phyloP scores from a whole-genome alignment of 2,329 filamentous ascomycete genomes.

The Aureobasidium sp. region DNA sequence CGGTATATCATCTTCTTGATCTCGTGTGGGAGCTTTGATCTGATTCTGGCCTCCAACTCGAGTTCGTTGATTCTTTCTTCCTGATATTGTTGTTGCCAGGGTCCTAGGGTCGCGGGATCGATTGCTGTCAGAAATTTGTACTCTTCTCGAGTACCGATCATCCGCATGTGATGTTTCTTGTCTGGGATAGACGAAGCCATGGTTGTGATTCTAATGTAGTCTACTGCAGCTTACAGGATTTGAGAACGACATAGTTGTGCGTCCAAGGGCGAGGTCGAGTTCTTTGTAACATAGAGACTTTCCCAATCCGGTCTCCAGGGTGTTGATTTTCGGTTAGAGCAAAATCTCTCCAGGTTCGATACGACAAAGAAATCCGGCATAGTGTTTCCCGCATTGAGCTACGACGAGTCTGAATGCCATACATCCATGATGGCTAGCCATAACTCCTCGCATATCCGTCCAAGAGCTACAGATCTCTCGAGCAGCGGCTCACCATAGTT shows the following conservation, averaged over 20 bases:
- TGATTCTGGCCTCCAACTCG: not conserved
- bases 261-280: not conserved
- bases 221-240: not conserved
- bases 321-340: not conserved
- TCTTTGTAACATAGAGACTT: not conserved
- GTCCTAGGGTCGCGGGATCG: not conserved
- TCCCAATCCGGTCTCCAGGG: not conserved
- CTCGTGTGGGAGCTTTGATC: not conserved
- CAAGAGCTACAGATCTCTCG: not conserved
- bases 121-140: not conserved
- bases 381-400: too few relatives aligned
- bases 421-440: not conserved
- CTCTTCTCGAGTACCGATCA: not conserved
- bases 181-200: not conserved
- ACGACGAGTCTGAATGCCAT: not conserved
- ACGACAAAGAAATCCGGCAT: not conserved
- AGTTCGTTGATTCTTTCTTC: not conserved
- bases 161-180: not conserved
- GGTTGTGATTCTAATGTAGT: not conserved
- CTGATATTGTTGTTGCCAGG: not conserved
- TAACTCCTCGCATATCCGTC: not conserved
- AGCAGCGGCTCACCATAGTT: not conserved
- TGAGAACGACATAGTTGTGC: not conserved
- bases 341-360: too few relatives aligned
- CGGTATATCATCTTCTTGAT: not conserved